A percentile compares a stretch with the other conserved stretches of the same genome.
Conservation (phyloP, 768 basidiomycete species). For the Mycena metata region DNA sequence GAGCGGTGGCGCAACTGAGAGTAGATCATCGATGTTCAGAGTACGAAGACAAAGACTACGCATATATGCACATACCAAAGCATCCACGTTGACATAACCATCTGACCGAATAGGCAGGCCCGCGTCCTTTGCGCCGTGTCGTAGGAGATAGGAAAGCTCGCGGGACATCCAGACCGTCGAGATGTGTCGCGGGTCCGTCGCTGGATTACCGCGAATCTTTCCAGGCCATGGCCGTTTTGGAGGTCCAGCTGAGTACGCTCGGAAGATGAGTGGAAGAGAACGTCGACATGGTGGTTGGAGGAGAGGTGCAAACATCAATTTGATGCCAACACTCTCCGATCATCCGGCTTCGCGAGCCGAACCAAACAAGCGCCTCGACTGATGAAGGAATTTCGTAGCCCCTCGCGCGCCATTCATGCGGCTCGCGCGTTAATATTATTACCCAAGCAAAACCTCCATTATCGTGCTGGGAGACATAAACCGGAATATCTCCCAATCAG, state of each 20-base stretch:
- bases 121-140: constrained; percentile 26
- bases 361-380: too few species aligned
- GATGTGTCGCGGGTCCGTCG: neutral
- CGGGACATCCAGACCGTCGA: constrained; percentile 11
- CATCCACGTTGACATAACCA: constrained; percentile 30
- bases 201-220: neutral
- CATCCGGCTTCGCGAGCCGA: too few species aligned
- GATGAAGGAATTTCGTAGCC: too few species aligned
- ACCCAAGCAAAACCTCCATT: too few species aligned
- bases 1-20: constrained; percentile 69
- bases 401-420: too few species aligned
- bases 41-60: neutral
- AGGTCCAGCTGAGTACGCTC: neutral
- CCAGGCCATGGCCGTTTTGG: constrained; percentile 3
- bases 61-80: constrained; percentile 15
- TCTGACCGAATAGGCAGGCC: constrained; percentile 24
- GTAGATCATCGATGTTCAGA: too few species aligned
- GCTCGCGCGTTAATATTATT: too few species aligned
- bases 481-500: too few species aligned
- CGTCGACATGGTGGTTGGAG: constrained; percentile 17
- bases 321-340: too few species aligned
- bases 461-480: too few species aligned
- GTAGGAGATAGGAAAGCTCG: constrained; percentile 29
- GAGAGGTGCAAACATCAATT: neutral
- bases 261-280: neutral